phyloP scores from a whole-genome alignment of 441 rosid species.

The Geranium incanum region DNA sequence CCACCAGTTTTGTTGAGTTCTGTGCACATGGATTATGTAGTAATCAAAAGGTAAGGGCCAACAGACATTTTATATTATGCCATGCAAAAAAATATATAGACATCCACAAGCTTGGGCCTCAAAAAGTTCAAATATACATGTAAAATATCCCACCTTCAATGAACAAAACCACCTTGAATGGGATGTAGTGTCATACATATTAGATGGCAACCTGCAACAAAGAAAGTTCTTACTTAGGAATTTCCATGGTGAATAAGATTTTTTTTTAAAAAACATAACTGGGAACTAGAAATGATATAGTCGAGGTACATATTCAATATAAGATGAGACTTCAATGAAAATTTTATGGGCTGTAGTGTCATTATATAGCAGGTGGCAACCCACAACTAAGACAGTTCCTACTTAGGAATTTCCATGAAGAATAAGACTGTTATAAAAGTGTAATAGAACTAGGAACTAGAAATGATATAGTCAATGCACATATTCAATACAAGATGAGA shows the following conservation, averaged over 20 bases:
- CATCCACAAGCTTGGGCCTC: conserved; percentile 10
- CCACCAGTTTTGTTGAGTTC: conserved; percentile 3
- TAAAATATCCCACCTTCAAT: conserved; percentile 6
- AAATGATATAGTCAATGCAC: neutral
- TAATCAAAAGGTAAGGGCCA: neutral
- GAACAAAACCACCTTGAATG: neutral
- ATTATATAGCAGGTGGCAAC: conserved; percentile 3
- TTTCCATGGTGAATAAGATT: neutral
- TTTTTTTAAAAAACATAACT: neutral
- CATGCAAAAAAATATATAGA: conserved; percentile 9
- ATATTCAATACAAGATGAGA: neutral
- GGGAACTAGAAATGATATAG: neutral
- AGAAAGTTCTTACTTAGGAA: neutral
- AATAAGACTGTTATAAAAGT: neutral
- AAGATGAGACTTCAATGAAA: neutral
- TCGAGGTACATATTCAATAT: neutral
- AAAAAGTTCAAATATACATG: conserved; percentile 6
- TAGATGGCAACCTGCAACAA: conserved; percentile 9
- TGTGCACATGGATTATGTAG: neutral
- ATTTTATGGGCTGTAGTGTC: neutral
- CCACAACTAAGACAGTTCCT: conserved; percentile 5
- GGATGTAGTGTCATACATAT: neutral
- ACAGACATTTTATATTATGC: conserved; percentile 3
- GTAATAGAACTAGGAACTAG: neutral
- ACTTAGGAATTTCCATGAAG: neutral